A percentile compares a stretch with the other conserved stretches of the same genome.
These are phyloP conservation scores for Alliaria petiolata DNA, from an alignment of 345 rosid genomes.

Conservation along the genomic window DNA sequence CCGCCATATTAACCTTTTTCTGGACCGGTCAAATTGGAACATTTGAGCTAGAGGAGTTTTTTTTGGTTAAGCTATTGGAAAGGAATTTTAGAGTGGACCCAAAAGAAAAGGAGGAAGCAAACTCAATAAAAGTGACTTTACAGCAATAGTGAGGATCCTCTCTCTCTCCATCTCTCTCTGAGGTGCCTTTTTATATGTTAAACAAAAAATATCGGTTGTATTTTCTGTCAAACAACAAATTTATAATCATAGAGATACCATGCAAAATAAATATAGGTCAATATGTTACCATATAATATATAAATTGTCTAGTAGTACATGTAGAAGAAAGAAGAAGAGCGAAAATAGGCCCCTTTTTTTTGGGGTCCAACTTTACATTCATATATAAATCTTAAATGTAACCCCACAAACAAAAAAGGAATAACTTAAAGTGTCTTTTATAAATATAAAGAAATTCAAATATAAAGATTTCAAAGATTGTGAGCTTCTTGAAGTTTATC, in stretches of 20 bases:
- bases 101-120: not conserved
- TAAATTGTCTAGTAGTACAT: slow-evolving; percentile 5
- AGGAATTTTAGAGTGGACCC: not conserved
- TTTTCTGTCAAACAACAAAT: slow-evolving; percentile 14
- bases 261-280: slow-evolving; percentile 9
- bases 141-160: slow-evolving; percentile 27
- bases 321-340: not conserved
- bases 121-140: slow-evolving; percentile 28
- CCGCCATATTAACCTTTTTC: not conserved
- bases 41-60: not conserved
- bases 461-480: slow-evolving; percentile 21
- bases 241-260: slow-evolving; percentile 9
- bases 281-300: slow-evolving; percentile 1
- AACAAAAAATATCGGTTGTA: not conserved
- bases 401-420: slow-evolving; percentile 23
- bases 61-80: not conserved
- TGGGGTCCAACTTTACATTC: slow-evolving; percentile 29
- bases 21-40: not conserved
- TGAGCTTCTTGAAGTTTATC: slow-evolving; percentile 27
- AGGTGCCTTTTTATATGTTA: not conserved
- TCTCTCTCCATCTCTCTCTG: slow-evolving; percentile 1
- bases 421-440: slow-evolving; percentile 22
- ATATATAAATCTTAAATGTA: slow-evolving; percentile 14
- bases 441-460: not conserved
- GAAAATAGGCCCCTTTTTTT: slow-evolving; percentile 20